phyloP scores from a whole-genome alignment of 148 eudicot species.

The Silene latifolia region DNA sequence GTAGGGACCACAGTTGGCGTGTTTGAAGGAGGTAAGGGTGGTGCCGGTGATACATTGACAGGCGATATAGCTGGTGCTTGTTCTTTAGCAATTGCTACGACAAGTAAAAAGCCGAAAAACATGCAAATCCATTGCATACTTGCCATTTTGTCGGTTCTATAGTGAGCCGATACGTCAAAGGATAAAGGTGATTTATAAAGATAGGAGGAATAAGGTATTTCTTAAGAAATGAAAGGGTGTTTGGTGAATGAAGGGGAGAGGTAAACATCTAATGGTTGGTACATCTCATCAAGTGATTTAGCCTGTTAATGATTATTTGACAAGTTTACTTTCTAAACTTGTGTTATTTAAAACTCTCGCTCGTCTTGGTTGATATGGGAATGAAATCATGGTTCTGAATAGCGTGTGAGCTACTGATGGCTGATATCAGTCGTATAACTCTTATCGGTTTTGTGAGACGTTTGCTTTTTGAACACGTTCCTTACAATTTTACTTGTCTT shows the following conservation, averaged over 20 bases:
- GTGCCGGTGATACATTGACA: conserved; percentile 30
- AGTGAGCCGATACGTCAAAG: background rate
- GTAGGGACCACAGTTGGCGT: conserved; percentile 31
- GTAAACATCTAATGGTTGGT: conserved; percentile 37
- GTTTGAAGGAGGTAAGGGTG: conserved; percentile 38
- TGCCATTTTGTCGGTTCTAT: conserved; percentile 35
- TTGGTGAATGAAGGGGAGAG: conserved; percentile 54
- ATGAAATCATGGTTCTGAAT: too few relatives aligned
- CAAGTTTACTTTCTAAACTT: background rate
- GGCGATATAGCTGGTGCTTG: conserved; percentile 73
- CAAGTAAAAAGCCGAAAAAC: conserved; percentile 32
- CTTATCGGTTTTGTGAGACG: too few relatives aligned
- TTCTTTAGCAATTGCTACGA: conserved; percentile 35
- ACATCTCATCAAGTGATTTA: conserved; percentile 34
- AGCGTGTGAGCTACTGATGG: background rate
- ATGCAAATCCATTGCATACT: conserved; percentile 25
- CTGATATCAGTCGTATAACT: background rate
- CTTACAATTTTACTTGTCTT: too few relatives aligned
- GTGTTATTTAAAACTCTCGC: background rate
- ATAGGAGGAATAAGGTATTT: conserved; percentile 6
- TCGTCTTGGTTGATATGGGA: background rate
- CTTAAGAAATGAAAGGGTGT: conserved; percentile 23
- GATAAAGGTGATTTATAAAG: conserved; percentile 16
- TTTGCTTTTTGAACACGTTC: too few relatives aligned
- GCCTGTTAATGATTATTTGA: conserved; percentile 4